phyloP scores from a whole-genome alignment of 139 green algal genomes.

The Medakamo hakoo region DNA sequence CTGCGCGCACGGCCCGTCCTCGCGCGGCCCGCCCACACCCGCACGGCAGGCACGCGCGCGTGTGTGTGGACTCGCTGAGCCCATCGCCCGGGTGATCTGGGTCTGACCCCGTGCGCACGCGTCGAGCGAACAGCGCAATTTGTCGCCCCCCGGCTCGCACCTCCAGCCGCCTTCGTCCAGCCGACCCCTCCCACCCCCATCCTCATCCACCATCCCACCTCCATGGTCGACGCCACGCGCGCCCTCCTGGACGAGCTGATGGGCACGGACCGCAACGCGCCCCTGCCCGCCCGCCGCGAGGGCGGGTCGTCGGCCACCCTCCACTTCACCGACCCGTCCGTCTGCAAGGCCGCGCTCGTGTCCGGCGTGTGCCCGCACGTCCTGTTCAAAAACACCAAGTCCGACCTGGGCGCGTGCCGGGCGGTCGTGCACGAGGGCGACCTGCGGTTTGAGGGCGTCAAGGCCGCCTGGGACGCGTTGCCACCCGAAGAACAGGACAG shows the following conservation, averaged over 20 bases:
- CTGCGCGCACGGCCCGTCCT: too few relatives aligned
- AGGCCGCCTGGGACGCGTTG: conserved; percentile 42
- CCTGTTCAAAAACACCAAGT: conserved; percentile 74
- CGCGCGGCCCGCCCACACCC: too few relatives aligned
- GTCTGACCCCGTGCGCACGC: too few relatives aligned
- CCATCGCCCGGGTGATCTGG: too few relatives aligned
- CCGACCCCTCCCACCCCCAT: too few relatives aligned
- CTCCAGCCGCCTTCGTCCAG: too few relatives aligned
- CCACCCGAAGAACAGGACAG: conserved; percentile 14
- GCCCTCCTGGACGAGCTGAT: conserved; percentile 70
- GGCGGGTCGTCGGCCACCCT: conserved; percentile 46
- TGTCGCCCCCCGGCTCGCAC: too few relatives aligned
- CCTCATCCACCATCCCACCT: background rate
- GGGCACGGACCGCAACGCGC: conserved; percentile 23
- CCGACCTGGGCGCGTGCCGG: conserved; percentile 55
- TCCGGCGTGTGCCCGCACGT: conserved; percentile 55
- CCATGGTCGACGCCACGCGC: conserved; percentile 41
- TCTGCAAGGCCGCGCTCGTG: conserved; percentile 73
- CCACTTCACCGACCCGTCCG: conserved; percentile 47
- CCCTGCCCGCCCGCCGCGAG: too few relatives aligned
- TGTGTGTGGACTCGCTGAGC: too few relatives aligned
- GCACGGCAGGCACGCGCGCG: too few relatives aligned
- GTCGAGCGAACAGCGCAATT: too few relatives aligned
- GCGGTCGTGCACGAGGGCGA: conserved; percentile 60
- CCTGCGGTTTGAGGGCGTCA: conserved; percentile 42